Evolutionary conservation across 2,329 filamentous ascomycete species (phyloP), one percentile per base, ranked within the genome.

Genomic region (Blastomyces silverae): DNA sequence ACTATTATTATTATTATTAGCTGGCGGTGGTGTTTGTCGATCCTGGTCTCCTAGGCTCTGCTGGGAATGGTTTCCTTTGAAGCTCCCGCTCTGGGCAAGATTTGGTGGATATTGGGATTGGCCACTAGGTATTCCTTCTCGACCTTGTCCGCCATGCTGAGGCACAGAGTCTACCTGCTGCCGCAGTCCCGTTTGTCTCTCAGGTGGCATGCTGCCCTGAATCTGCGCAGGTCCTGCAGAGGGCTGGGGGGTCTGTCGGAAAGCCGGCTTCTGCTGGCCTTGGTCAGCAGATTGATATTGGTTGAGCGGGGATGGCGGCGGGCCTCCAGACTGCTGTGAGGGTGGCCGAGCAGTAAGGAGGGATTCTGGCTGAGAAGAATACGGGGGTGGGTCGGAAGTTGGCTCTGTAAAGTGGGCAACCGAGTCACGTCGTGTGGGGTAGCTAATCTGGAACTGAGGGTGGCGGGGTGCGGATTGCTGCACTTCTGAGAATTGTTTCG

Each of bases 21-120:
- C 78, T 37, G 78, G 79, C 44, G 81, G 81, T 28, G 81, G 81
- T 22, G 81, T 82, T 66, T 74, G 80, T 64, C 80, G 78, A 15
- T 80, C 79, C 64, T 76, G 71, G 67, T 85, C 79, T 31, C 69
- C 65, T 46, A 71, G 65, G 64, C 70, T 72, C 64, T 72, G 70
- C 63, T 74, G 73, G 17, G 70, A 67, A 59, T 69, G 52, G 65
- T 69, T 71, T 61, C 63, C 67, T 66, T 72, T 72, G 71, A 70
- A 73, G 66, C 69, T 70, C 57, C 66, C 66, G 39, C 70, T 70
- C 13, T 70, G 71, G 13, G 68, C 66, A 46, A 70, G 67, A 62
- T 66, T 69, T 59, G 70, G 66, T 31, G 65, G 67, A n/a, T 63
- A 62, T 44, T 66, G 65, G 52, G 63, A 48, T 17, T 56, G 61